Base-by-base conservation (phyloP, 2,329 filamentous ascomycete genomes). In the Nigrospora sphaerica region DNA sequence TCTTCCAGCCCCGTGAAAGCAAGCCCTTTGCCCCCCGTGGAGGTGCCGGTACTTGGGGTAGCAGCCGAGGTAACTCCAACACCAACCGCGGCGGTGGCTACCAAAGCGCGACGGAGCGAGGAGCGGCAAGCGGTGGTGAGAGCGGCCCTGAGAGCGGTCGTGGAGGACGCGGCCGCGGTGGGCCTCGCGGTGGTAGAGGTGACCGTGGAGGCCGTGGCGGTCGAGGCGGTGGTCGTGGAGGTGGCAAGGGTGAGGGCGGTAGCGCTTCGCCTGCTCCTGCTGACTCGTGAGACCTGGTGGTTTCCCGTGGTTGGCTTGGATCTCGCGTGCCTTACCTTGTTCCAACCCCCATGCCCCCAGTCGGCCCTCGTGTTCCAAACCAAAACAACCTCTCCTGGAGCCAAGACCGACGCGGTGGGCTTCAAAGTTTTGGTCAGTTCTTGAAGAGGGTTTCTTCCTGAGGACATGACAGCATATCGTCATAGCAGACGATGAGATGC, bases 41-140 rank as follows among this genome's bases (percentile, higher is more conserved):
- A 44, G 82, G 82, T 45, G 80, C 81, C 33, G 81, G 81, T 40
- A 83, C 74, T 56, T 85, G 81, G 81, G 83, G 83, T 40, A 78
- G 74, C 59, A 85, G 78, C 64, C 73, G 74, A 53, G 77, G 86
- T 4, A 41, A 28, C 41, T 80, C 85, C 45, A 80, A 81, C 42
- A 70, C 72, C 28, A 73, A 74, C 53, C 63, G 71, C 47, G 86
- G 85, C 56, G 89, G 85, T 55, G 89, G 88, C 49, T 95, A 95
- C 71, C 84, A 88, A 56, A 95, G 89, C 60, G 87, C 86, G 46
- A 87, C 83, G 45, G 88, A 88, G 48, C 91, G 84, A 49, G 83
- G 61, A 34, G 45, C 57, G 14, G 53, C 60, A 51, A 64, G 85
- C 61, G 87, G 85, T 55, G 87, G 90, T 52, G 85, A 88, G 49